These are phyloP conservation scores for Epichloe festucae DNA, from an alignment of 2,329 filamentous ascomycete species.

Conservation along the genomic window DNA sequence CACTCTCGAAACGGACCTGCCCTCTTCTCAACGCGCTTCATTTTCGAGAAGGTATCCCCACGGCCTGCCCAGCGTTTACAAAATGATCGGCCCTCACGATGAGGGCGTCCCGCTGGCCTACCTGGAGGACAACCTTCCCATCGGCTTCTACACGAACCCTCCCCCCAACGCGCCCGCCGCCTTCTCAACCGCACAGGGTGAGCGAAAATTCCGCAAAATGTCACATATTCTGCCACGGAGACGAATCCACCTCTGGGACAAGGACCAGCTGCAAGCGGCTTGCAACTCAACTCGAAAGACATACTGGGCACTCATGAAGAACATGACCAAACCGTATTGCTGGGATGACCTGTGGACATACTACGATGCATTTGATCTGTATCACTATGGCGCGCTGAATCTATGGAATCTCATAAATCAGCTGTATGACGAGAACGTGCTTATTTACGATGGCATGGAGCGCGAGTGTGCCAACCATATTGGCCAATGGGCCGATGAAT, in stretches of 20 bases:
- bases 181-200: conserved; percentile 26
- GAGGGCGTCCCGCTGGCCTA: conserved; percentile 17
- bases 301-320: conserved; percentile 23
- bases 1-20: conserved; percentile 12
- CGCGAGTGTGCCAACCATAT: conserved; percentile 16
- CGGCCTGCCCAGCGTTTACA: conserved; percentile 22
- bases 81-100: conserved; percentile 16
- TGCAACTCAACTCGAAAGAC: conserved; percentile 26
- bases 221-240: conserved; percentile 16
- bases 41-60: conserved; percentile 23
- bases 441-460: conserved; percentile 16
- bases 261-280: conserved; percentile 23
- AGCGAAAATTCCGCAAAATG: conserved; percentile 16
- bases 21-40: conserved; percentile 11
- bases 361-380: conserved; percentile 36
- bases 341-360: conserved; percentile 33
- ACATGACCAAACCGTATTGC: conserved; percentile 17
- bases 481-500: conserved; percentile 24
- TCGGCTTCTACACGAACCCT: conserved; percentile 25
- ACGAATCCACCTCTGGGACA: conserved; percentile 24
- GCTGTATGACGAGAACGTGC: conserved; percentile 27
- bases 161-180: conserved; percentile 18
- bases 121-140: conserved; percentile 22
- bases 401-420: conserved; percentile 32
- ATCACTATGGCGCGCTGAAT: conserved; percentile 32